These are phyloP conservation scores for Phytophthora idaei DNA, from an alignment of 352 stramenopile genomes.

Conservation along the genomic window DNA sequence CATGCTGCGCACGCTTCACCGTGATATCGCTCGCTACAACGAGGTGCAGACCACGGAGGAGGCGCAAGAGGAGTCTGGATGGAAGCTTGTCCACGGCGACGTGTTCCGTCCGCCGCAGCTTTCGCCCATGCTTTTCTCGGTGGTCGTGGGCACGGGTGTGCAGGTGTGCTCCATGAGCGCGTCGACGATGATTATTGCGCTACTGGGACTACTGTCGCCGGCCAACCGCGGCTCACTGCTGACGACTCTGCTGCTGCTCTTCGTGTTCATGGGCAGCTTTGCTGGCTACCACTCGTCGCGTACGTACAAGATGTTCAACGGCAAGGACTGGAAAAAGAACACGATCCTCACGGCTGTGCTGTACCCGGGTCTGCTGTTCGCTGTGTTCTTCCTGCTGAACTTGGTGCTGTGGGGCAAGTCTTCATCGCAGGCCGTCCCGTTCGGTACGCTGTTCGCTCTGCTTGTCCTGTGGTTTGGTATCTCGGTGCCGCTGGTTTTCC, in stretches of 20 bases:
- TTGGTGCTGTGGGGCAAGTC: conserved; percentile 92
- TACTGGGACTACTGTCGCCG: conserved; percentile 95
- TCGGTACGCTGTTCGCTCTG: conserved; percentile 97
- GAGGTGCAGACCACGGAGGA: conserved; percentile 95
- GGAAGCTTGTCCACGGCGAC: conserved; percentile 97
- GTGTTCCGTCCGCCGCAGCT: conserved; percentile 97
- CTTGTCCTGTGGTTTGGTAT: conserved; percentile 98
- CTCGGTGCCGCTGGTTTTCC: conserved; percentile 97
- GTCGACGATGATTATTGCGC: conserved; percentile 94
- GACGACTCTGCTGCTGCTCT: conserved; percentile 97
- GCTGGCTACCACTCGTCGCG: conserved; percentile 96
- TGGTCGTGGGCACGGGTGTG: conserved; percentile 95
- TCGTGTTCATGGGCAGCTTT: conserved; percentile 98
- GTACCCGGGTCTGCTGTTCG: conserved; percentile 94
- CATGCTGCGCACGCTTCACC: conserved; percentile 98
- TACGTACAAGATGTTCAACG: conserved; percentile 99
- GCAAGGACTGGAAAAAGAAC: conserved; percentile 97
- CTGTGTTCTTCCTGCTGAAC: conserved; percentile 97
- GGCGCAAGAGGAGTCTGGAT: conserved; percentile 95
- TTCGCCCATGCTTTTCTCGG: conserved; percentile 94
- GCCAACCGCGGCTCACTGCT: conserved; percentile 97
- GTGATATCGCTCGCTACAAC: conserved; percentile 98
- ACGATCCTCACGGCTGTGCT: conserved; percentile 95
- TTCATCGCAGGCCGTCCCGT: conserved; percentile 91
- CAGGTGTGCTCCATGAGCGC: conserved; percentile 97